phyloP scores from a whole-genome alignment of 768 basidiomycete species.

The Nidularia sp. region DNA sequence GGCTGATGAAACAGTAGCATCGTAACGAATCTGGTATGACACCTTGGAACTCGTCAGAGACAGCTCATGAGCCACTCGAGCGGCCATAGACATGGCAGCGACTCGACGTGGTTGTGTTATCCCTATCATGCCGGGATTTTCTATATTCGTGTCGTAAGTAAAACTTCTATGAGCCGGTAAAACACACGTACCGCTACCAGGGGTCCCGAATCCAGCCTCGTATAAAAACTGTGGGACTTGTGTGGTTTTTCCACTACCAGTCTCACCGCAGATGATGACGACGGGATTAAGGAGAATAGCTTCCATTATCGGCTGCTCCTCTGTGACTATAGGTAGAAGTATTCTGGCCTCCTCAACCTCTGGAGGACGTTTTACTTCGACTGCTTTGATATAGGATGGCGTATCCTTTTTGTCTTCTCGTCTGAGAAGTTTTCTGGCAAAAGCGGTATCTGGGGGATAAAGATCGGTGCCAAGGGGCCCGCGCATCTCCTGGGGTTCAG shows the following conservation, averaged over 20 bases:
- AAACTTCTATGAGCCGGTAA: not conserved
- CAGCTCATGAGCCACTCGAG: slow-evolving; percentile 91
- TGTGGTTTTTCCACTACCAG: slow-evolving; percentile 97
- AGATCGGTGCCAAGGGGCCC: slow-evolving; percentile 81
- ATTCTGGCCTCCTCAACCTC: slow-evolving; percentile 77
- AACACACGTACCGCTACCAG: slow-evolving; percentile 62
- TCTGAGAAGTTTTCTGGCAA: slow-evolving; percentile 46
- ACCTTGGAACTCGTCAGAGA: slow-evolving; percentile 76
- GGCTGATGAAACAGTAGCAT: slow-evolving; percentile 83
- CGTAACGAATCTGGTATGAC: slow-evolving; percentile 97
- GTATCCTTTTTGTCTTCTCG: slow-evolving; percentile 6
- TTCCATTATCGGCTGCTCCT: slow-evolving; percentile 95
- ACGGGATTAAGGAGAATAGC: slow-evolving; percentile 83
- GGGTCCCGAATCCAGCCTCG: slow-evolving; percentile 90
- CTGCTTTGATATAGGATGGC: slow-evolving; percentile 30
- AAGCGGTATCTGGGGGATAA: slow-evolving; percentile 59
- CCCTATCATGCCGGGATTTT: slow-evolving; percentile 97
- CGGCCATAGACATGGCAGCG: slow-evolving; percentile 94
- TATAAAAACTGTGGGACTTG: slow-evolving; percentile 98
- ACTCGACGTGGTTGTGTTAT: slow-evolving; percentile 97
- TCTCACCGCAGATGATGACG: slow-evolving; percentile 86
- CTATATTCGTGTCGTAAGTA: slow-evolving; percentile 33
- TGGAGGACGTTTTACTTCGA: slow-evolving; percentile 56
- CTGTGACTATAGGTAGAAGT: slow-evolving; percentile 82
- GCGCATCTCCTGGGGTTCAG: slow-evolving; percentile 40